These are phyloP conservation scores for Leccinellum albellum DNA, from an alignment of 768 basidiomycete species.

Conservation along the genomic window DNA sequence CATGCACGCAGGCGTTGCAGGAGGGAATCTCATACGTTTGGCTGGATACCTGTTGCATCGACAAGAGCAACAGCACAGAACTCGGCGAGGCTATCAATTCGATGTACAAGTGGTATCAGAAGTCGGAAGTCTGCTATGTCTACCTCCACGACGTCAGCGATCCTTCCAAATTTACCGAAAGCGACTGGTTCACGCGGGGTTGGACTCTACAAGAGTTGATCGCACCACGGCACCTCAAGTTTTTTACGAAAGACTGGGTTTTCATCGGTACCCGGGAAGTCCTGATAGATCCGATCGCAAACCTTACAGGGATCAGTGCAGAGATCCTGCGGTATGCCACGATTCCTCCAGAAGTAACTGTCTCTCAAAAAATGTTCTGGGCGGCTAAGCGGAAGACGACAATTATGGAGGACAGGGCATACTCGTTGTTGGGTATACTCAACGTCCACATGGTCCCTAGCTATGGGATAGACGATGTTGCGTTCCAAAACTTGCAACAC, in stretches of 20 bases:
- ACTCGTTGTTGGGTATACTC: conserved; percentile 30
- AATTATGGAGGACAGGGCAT: conserved; percentile 27
- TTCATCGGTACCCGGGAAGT: conserved; percentile 13
- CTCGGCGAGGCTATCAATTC: conserved; percentile 29
- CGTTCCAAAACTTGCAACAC: conserved; percentile 26
- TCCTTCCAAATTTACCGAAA: conserved; percentile 12
- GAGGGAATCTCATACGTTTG: conserved; percentile 24
- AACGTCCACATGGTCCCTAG: conserved; percentile 13
- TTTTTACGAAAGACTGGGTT: conserved; percentile 28
- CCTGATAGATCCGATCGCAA: conserved; percentile 10
- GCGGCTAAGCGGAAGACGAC: conserved; percentile 23
- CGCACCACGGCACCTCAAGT: conserved; percentile 24
- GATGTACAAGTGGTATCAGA: conserved; percentile 34
- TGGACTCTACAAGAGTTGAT: conserved; percentile 32
- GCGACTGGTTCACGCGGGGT: conserved; percentile 31
- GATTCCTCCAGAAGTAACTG: conserved; percentile 10
- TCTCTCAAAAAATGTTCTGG: conserved; percentile 30
- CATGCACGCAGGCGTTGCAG: conserved; percentile 15
- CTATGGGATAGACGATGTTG: conserved; percentile 25
- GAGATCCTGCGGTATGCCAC: conserved; percentile 12
- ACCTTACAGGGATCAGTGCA: conserved; percentile 13
- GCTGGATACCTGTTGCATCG: conserved; percentile 34
- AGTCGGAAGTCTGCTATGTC: conserved; percentile 24
- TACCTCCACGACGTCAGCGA: conserved; percentile 27
- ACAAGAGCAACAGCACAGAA: conserved; percentile 26